Conservation (phyloP, 1,284 basidiomycete genomes). For the Porogramme epimiltina region DNA sequence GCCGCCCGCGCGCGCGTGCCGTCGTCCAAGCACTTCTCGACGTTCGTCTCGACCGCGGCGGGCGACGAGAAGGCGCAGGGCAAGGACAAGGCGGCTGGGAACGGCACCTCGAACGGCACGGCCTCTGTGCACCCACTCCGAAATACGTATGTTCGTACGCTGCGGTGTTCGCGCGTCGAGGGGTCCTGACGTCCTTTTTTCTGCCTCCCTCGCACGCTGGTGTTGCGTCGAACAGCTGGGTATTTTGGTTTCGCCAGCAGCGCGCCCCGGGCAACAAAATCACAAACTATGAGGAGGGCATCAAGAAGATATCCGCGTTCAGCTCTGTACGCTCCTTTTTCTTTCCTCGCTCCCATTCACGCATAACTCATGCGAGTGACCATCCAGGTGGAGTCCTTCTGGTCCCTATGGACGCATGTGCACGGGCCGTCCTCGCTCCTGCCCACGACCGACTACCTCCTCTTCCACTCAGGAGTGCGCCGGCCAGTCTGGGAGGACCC, state of each 20-base stretch:
- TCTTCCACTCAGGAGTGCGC: constrained; percentile 81
- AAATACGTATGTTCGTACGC: constrained; percentile 81
- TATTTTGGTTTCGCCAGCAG: constrained; percentile 86
- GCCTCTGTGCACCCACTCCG: constrained; percentile 66
- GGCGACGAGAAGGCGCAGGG: constrained; percentile 45
- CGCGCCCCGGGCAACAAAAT: constrained; percentile 80
- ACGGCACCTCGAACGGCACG: constrained; percentile 37
- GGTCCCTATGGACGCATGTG: constrained; percentile 82
- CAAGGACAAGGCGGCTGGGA: constrained; percentile 45
- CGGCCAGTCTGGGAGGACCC: constrained; percentile 92
- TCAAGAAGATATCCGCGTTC: constrained; percentile 80
- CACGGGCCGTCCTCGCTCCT: constrained; percentile 70
- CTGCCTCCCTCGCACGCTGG: background rate
- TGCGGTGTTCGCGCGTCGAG: constrained; percentile 26
- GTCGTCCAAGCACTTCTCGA: constrained; percentile 76
- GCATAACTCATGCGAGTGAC: background rate
- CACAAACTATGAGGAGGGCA: constrained; percentile 83
- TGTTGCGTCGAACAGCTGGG: constrained; percentile 56
- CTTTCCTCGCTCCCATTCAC: background rate
- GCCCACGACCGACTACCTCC: constrained; percentile 83
- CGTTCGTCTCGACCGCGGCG: constrained; percentile 49
- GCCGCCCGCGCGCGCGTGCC: constrained; percentile 47
- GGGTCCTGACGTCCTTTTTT: constrained; percentile 19
- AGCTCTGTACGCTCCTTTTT: constrained; percentile 56
- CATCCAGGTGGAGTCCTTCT: constrained; percentile 76